These are phyloP conservation scores for Diaporthe australafricana DNA, from an alignment of 2,329 filamentous ascomycete genomes.

Conservation along the genomic window DNA sequence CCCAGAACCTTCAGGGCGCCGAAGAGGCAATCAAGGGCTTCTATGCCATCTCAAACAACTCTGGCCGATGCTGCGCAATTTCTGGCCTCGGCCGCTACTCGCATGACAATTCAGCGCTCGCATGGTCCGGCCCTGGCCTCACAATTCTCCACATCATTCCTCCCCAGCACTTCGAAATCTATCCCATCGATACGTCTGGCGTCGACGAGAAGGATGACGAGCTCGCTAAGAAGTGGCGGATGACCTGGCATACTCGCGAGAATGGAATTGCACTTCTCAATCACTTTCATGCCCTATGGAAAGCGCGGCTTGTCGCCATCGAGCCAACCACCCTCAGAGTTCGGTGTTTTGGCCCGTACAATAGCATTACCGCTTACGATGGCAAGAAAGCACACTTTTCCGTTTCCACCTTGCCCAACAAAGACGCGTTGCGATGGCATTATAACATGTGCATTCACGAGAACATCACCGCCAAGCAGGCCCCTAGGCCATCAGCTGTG, in stretches of 20 bases:
- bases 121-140: neutral
- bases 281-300: neutral
- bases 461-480: neutral
- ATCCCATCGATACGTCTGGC: neutral
- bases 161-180: neutral
- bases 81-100: neutral
- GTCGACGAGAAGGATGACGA: neutral
- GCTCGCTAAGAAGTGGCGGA: neutral
- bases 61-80: neutral
- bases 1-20: neutral
- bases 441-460: neutral
- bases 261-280: neutral
- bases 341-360: slow-evolving; percentile 41
- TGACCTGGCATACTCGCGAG: slow-evolving; percentile 3
- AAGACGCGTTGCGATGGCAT: slow-evolving; percentile 7
- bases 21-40: slow-evolving; percentile 1
- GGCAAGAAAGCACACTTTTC: slow-evolving; percentile 39
- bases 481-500: neutral
- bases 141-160: slow-evolving; percentile 2
- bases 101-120: neutral
- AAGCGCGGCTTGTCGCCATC: slow-evolving; percentile 17
- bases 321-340: neutral
- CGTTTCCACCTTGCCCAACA: slow-evolving; percentile 33
- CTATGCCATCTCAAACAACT: neutral
- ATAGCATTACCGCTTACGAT: neutral